Conservation (phyloP, 1,139 yeast species). For the Candida albicans region DNA sequence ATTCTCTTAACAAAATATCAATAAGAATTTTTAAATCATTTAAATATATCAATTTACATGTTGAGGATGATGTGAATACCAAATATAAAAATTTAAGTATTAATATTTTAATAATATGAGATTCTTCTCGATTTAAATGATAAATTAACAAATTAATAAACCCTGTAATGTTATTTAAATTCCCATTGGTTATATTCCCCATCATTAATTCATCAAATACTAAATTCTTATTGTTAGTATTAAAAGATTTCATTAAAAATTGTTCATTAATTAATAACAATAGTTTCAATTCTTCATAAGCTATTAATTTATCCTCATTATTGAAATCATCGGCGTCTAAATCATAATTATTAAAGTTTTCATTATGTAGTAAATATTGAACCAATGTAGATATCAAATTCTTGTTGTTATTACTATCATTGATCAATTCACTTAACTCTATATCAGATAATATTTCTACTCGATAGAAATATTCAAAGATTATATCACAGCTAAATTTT, state of each 20-base stretch:
- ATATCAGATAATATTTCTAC: conserved; percentile 34
- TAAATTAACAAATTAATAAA: conserved; percentile 43
- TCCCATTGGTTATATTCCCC: conserved; percentile 15
- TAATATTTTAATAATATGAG: conserved; percentile 70
- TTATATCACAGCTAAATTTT: conserved; percentile 43
- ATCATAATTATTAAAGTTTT: conserved; percentile 45
- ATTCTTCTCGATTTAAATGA: conserved; percentile 76
- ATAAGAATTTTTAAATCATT: conserved; percentile 84
- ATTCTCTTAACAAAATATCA: conserved; percentile 82
- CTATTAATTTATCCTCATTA: conserved; percentile 61
- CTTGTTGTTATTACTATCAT: conserved; percentile 16
- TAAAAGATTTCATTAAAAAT: conserved; percentile 64
- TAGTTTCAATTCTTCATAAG: conserved; percentile 72
- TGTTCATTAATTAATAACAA: conserved; percentile 80
- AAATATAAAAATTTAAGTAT: conserved; percentile 76
- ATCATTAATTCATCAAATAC: conserved; percentile 48
- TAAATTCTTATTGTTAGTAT: conserved; percentile 30
- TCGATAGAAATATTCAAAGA: conserved; percentile 45
- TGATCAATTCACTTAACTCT: conserved; percentile 34
- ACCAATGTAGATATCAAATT: conserved; percentile 42
- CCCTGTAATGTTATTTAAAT: conserved; percentile 29
- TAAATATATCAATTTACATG: conserved; percentile 69
- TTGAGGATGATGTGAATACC: conserved; percentile 65
- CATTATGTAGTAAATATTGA: conserved; percentile 50
- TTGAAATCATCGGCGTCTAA: conserved; percentile 39